Evolutionary conservation across 164 flowering plant genomes (phyloP).

Genomic region (Echeveria elegans): DNA sequence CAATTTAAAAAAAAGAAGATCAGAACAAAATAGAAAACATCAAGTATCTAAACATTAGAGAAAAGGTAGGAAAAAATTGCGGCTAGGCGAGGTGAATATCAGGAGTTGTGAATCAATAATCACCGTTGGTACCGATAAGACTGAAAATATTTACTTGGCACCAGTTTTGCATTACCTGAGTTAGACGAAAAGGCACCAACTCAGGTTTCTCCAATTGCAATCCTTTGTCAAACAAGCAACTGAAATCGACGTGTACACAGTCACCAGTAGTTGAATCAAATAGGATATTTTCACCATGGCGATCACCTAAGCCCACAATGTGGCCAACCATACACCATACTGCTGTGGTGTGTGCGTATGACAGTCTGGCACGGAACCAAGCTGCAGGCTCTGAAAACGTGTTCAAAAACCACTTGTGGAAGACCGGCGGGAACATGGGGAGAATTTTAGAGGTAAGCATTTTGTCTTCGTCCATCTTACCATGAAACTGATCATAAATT

Average conservation of each 20-base stretch:
- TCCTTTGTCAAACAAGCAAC: conserved; percentile 98
- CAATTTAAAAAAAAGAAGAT: neutral
- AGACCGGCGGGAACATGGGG: conserved; percentile 95
- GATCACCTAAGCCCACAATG: conserved; percentile 96
- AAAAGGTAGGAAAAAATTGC: neutral
- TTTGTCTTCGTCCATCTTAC: conserved; percentile 78
- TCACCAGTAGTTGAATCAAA: conserved; percentile 99
- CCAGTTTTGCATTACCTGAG: conserved; percentile 53
- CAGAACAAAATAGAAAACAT: neutral
- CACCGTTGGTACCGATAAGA: neutral
- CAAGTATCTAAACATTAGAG: neutral
- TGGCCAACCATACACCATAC: conserved; percentile 99
- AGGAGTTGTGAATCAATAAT: neutral
- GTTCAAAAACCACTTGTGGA: conserved; percentile 88
- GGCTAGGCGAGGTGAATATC: neutral
- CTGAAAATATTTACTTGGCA: neutral
- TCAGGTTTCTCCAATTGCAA: conserved; percentile 96
- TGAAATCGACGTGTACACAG: conserved; percentile 99
- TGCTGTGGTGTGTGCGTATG: conserved; percentile 97
- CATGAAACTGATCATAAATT: conserved; percentile 88
- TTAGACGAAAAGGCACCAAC: conserved; percentile 94
- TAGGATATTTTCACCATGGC: conserved; percentile 98
- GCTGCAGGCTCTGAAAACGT: conserved; percentile 99
- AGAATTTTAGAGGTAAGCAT: conserved; percentile 84
- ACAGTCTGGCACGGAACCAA: conserved; percentile 95